Percentiles rank a stretch among this genome's conserved stretches.
These are phyloP conservation scores for Pichia deserticola DNA, from an alignment of 805 yeast genomes.

Conservation along the genomic window DNA sequence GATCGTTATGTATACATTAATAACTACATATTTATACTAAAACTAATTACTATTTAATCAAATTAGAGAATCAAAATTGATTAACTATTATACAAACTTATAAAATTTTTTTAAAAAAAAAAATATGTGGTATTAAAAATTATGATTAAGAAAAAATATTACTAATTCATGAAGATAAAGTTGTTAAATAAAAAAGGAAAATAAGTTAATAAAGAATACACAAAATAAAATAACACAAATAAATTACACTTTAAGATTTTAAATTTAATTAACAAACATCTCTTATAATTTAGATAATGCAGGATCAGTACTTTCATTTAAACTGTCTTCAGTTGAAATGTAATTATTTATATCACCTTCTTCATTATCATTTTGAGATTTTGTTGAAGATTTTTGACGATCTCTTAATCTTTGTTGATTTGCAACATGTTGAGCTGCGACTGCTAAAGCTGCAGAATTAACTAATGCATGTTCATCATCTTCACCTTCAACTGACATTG, in stretches of 20 bases:
- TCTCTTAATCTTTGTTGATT: slow-evolving; percentile 11
- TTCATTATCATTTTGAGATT: not conserved
- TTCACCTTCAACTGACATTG: slow-evolving; percentile 11
- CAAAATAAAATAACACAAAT: too few relatives aligned
- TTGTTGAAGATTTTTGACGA: not conserved
- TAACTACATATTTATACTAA: not conserved
- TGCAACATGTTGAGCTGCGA: slow-evolving; percentile 12
- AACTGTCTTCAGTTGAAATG: not conserved
- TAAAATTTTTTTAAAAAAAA: too few relatives aligned
- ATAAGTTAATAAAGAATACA: too few relatives aligned
- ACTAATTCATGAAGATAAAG: too few relatives aligned
- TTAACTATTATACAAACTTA: too few relatives aligned
- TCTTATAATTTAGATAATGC: slow-evolving; percentile 10
- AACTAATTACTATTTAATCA: not conserved
- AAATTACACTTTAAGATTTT: too few relatives aligned
- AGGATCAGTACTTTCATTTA: slow-evolving; percentile 16
- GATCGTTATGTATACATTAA: not conserved
- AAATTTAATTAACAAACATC: not conserved
- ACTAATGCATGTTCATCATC: slow-evolving; percentile 11
- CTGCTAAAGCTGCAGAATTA: slow-evolving; percentile 13
- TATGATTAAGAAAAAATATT: too few relatives aligned
- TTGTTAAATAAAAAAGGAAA: too few relatives aligned
- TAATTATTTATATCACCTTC: slow-evolving; percentile 1
- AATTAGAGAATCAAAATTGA: too few relatives aligned
- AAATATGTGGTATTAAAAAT: too few relatives aligned